A percentile compares a stretch with the other conserved stretches of the same genome.
Evolutionary conservation across 176 grass and related monocot species (phyloP).

Genomic region (Eragrostis curvula): DNA sequence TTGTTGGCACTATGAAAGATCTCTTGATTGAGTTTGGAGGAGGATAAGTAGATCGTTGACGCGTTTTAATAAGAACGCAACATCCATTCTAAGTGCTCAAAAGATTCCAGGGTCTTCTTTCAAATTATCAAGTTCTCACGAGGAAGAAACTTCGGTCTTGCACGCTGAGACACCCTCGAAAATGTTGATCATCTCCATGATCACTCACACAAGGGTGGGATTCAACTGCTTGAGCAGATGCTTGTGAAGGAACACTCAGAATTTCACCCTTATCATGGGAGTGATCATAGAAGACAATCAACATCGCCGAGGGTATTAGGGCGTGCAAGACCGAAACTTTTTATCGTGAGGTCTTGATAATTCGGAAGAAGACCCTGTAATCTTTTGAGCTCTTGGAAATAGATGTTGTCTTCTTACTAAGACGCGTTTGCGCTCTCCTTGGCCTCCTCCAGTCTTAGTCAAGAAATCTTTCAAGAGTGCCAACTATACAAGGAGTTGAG

Average conservation of each 20-base stretch:
- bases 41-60: neutral
- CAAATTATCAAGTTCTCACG: slow-evolving; percentile 30
- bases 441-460: neutral
- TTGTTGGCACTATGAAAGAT: neutral
- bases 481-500: slow-evolving; percentile 20
- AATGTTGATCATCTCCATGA: slow-evolving; percentile 51
- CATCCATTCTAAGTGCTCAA: slow-evolving; percentile 47
- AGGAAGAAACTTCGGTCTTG: neutral
- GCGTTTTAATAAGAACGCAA: slow-evolving; percentile 32
- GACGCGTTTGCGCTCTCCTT: neutral
- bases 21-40: neutral
- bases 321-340: neutral
- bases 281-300: slow-evolving; percentile 31
- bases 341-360: neutral
- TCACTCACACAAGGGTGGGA: slow-evolving; percentile 39
- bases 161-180: slow-evolving; percentile 42
- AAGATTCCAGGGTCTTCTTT: slow-evolving; percentile 50
- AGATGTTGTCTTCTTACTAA: slow-evolving; percentile 36
- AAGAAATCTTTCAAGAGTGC: neutral
- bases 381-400: slow-evolving; percentile 43
- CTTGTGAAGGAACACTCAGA: slow-evolving; percentile 48
- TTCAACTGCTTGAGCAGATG: slow-evolving; percentile 41
- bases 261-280: too few relatives aligned
- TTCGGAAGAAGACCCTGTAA: slow-evolving; percentile 51
- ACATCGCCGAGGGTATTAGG: slow-evolving; percentile 35